Evolutionary conservation across 805 yeast species (phyloP), one percentile per base, ranked within the genome.

Genomic region (Wickerhamiella dianesei): DNA sequence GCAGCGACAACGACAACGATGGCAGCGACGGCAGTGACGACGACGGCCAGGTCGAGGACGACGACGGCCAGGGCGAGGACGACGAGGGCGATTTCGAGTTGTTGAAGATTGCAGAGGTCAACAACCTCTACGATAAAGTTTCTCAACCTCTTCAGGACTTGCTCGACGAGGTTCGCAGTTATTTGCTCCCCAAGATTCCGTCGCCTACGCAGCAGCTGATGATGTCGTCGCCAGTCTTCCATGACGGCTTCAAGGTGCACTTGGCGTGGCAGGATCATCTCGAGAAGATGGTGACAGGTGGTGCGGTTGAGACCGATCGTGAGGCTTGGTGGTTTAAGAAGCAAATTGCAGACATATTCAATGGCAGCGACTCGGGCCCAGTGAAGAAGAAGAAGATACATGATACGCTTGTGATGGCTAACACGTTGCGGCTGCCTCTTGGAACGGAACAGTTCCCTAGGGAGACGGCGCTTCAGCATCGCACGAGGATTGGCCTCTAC

Each of bases 61-160:
- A 50, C 20, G 47, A n/a, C n/a, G 48, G 53, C 18, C 48, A 50
- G 39, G 53, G 48, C 12, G 40, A 44, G 8, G 48, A 50, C 32
- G 44, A 39, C 12, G 42, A 29, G 21, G 53, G 51, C 20, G 43
- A 48, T 25, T 50, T 50, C 32, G 51, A 51, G 37, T 47, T 48
- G 12, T 46, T 52, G 21, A 44, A 49, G 6, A 40, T 51, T n/a
- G 35, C 37, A 9, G 46, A 37, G 16, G 22, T 17, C 4, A 20
- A 40, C 1, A 44, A 13, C 19, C 41, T 19, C 29, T 37, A 16
- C n/a, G n/a, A n/a, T n/a, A n/a, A n/a, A n/a, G n/a, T n/a, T n/a
- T n/a, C n/a, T n/a, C n/a, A n/a, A n/a, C n/a, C n/a, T n/a, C n/a
- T n/a, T n/a, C n/a, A n/a, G n/a, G n/a, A n/a, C n/a, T n/a, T n/a